phyloP scores from a whole-genome alignment of 176 grass and related monocot species.

The Dendrocalamus sinicus region DNA sequence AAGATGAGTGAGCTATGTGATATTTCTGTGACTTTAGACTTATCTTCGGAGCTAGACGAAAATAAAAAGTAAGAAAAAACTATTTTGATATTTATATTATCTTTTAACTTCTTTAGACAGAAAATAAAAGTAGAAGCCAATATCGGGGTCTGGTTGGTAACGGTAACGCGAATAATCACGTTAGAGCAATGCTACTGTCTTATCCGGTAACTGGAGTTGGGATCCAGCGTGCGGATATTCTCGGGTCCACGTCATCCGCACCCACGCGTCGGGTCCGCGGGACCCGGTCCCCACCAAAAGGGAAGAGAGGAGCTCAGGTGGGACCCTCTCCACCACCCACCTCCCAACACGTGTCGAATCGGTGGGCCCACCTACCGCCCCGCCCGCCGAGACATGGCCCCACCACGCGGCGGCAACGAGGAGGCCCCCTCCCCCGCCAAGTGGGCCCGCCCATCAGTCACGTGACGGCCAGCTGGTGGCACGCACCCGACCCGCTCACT shows the following conservation, averaged over 20 bases:
- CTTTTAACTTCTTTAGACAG: too few species aligned
- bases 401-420: constrained; percentile 22
- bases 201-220: background rate
- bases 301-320: too few species aligned
- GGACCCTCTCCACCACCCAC: background rate
- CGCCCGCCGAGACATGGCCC: background rate
- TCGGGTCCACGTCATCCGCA: background rate
- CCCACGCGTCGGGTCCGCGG: background rate
- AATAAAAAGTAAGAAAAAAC: too few species aligned
- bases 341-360: constrained; percentile 28
- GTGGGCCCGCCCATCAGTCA: constrained; percentile 28
- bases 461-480: constrained; percentile 19
- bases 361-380: background rate
- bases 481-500: background rate
- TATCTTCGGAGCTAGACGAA: too few species aligned
- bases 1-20: too few species aligned
- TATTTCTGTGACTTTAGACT: too few species aligned
- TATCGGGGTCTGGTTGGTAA: too few species aligned
- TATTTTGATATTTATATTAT: too few species aligned
- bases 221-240: constrained; percentile 33
- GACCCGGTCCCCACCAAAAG: constrained; percentile 2
- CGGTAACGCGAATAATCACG: too few species aligned
- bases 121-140: too few species aligned
- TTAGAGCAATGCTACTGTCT: too few species aligned
- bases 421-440: background rate